These are phyloP conservation scores for Pseudogymnoascus sp. DNA, from an alignment of 2,329 filamentous ascomycete genomes.

Conservation along the genomic window DNA sequence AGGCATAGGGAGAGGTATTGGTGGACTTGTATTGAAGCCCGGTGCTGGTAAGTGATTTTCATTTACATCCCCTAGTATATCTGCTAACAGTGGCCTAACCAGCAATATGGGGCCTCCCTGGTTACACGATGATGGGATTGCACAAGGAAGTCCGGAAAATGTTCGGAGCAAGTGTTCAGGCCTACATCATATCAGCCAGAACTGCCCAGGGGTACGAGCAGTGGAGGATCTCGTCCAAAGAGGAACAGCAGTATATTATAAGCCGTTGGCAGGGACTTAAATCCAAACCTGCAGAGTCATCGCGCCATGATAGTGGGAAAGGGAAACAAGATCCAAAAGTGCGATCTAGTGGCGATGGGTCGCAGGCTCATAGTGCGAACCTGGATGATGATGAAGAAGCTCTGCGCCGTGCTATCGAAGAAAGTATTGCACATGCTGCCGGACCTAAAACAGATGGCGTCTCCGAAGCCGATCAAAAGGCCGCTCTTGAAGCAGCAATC, in stretches of 20 bases:
- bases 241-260: slow-evolving; percentile 60
- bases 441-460: slow-evolving; percentile 17
- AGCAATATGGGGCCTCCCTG: slow-evolving; percentile 66
- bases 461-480: slow-evolving; percentile 51
- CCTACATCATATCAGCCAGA: slow-evolving; percentile 73
- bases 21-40: slow-evolving; percentile 37
- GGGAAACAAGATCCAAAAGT: neutral
- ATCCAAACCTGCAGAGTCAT: slow-evolving; percentile 55
- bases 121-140: slow-evolving; percentile 76
- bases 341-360: neutral
- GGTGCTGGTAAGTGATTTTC: slow-evolving; percentile 54
- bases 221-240: slow-evolving; percentile 44
- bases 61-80: neutral
- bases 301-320: slow-evolving; percentile 40
- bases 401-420: slow-evolving; percentile 44
- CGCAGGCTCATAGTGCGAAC: slow-evolving; percentile 30
- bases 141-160: slow-evolving; percentile 69
- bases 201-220: slow-evolving; percentile 71
- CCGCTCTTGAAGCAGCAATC: slow-evolving; percentile 50
- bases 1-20: slow-evolving; percentile 72
- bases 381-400: slow-evolving; percentile 32
- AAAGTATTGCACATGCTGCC: slow-evolving; percentile 41
- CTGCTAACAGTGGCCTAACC: slow-evolving; percentile 10
- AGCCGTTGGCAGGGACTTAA: slow-evolving; percentile 55
- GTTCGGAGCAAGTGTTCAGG: slow-evolving; percentile 65